phyloP scores from a whole-genome alignment of 805 yeast genomes.

The Naumovozyma castellii region DNA sequence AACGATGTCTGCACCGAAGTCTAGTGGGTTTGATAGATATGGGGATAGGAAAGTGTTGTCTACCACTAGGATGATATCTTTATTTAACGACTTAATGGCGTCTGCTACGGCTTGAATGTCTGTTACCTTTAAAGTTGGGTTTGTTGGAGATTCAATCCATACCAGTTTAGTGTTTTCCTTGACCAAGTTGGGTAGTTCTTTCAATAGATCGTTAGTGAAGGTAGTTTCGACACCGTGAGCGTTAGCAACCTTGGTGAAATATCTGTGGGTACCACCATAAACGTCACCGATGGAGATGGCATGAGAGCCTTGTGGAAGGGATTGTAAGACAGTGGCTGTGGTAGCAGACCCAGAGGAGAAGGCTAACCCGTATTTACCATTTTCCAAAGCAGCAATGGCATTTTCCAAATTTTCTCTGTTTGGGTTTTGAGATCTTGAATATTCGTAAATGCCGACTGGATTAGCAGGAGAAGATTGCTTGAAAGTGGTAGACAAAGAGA shows the following conservation, averaged over 20 bases:
- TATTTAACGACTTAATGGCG: slow-evolving; percentile 44
- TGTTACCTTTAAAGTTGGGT: slow-evolving; percentile 75
- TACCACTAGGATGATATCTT: slow-evolving; percentile 55
- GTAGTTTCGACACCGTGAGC: slow-evolving; percentile 65
- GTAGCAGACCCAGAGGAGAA: slow-evolving; percentile 82
- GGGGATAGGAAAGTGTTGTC: slow-evolving; percentile 88
- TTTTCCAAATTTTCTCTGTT: slow-evolving; percentile 74
- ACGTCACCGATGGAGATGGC: slow-evolving; percentile 77
- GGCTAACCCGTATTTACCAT: slow-evolving; percentile 66
- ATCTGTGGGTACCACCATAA: slow-evolving; percentile 87
- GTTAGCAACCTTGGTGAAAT: slow-evolving; percentile 76
- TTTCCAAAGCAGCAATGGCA: slow-evolving; percentile 71
- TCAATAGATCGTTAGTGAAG: slow-evolving; percentile 55
- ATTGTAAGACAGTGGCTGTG: slow-evolving; percentile 67
- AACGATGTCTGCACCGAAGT: slow-evolving; percentile 77
- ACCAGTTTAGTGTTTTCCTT: slow-evolving; percentile 60
- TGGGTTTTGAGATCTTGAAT: slow-evolving; percentile 79
- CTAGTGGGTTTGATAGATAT: slow-evolving; percentile 75
- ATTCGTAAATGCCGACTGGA: slow-evolving; percentile 73
- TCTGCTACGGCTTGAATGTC: slow-evolving; percentile 57
- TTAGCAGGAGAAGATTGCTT: slow-evolving; percentile 69
- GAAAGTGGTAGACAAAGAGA: slow-evolving; percentile 76
- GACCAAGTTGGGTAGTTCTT: slow-evolving; percentile 48
- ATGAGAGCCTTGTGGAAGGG: slow-evolving; percentile 62
- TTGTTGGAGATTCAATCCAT: slow-evolving; percentile 85